These are phyloP conservation scores for Sporothrix curviconia DNA, from an alignment of 2,329 filamentous ascomycete genomes.

Conservation along the genomic window DNA sequence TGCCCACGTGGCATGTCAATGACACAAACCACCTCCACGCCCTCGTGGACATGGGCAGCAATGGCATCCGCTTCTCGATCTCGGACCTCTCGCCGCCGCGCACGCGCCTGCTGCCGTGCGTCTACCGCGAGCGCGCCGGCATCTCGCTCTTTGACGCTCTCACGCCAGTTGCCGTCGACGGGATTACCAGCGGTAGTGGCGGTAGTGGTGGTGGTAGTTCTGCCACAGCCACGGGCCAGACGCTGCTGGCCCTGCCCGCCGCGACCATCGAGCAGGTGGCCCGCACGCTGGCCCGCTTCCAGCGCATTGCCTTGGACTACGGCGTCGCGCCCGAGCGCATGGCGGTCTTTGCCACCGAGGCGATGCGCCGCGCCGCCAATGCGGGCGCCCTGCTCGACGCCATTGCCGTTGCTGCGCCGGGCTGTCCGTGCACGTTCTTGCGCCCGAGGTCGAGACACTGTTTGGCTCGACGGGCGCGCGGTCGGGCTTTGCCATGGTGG, in stretches of 20 bases:
- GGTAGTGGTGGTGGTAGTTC: not conserved
- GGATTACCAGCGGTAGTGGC: conserved; percentile 8
- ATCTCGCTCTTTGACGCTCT: conserved; percentile 85
- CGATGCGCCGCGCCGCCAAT: conserved; percentile 75
- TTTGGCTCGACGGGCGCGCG: conserved; percentile 79
- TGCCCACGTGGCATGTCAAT: conserved; percentile 43
- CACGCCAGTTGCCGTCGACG: conserved; percentile 34
- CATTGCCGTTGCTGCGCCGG: conserved; percentile 57
- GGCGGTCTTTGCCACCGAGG: conserved; percentile 78
- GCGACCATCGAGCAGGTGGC: conserved; percentile 61
- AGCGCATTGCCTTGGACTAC: conserved; percentile 59
- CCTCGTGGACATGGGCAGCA: conserved; percentile 63
- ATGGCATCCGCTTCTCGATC: conserved; percentile 89
- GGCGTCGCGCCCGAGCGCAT: conserved; percentile 59
- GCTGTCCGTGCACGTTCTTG: conserved; percentile 64
- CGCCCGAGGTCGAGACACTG: conserved; percentile 73
- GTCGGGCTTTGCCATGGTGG: conserved; percentile 60
- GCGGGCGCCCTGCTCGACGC: conserved; percentile 57
- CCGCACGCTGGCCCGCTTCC: conserved; percentile 62
- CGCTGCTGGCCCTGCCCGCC: conserved; percentile 36
- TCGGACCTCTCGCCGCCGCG: conserved; percentile 67
- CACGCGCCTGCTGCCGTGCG: conserved; percentile 65
- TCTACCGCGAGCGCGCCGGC: conserved; percentile 70
- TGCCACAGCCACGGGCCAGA: not conserved
- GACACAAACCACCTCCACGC: conserved; percentile 46